Percentiles rank a stretch among this genome's conserved stretches.
Evolutionary conservation across 805 yeast species (phyloP).

Genomic region (Metschnikowia lochheadii): DNA sequence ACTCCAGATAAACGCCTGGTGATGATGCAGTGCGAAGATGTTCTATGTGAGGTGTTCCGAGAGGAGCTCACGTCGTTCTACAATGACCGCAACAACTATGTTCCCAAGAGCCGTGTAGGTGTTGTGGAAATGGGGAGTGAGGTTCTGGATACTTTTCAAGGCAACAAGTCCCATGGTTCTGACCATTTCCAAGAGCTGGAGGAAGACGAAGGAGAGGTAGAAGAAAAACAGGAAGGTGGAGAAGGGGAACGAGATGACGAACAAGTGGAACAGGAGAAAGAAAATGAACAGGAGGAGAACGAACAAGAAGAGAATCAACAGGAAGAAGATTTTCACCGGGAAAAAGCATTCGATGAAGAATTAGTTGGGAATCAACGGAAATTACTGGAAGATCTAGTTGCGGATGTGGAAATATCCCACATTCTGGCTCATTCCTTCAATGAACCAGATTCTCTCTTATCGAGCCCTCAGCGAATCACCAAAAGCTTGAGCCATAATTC

Average conservation of each 20-base stretch:
- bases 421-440: background rate
- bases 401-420: too few relatives aligned
- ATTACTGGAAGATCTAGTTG: too few relatives aligned
- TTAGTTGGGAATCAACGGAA: too few relatives aligned
- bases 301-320: background rate
- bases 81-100: conserved; percentile 32
- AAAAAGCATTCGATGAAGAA: too few relatives aligned
- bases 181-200: conserved; percentile 2
- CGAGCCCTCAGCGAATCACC: background rate
- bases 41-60: conserved; percentile 53
- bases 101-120: conserved; percentile 33
- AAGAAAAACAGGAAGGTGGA: conserved; percentile 8
- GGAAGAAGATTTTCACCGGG: background rate
- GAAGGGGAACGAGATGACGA: background rate
- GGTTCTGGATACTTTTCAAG: background rate
- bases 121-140: conserved; percentile 18
- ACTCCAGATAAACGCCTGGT: conserved; percentile 86
- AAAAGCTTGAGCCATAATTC: background rate
- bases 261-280: background rate
- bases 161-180: background rate
- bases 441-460: background rate
- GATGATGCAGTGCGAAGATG: conserved; percentile 60
- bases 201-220: conserved; percentile 7
- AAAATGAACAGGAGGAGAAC: background rate
- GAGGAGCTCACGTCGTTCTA: conserved; percentile 48